These are phyloP conservation scores for Magnolia changhungtana DNA, from an alignment of 164 flowering plant species.

Conservation along the genomic window DNA sequence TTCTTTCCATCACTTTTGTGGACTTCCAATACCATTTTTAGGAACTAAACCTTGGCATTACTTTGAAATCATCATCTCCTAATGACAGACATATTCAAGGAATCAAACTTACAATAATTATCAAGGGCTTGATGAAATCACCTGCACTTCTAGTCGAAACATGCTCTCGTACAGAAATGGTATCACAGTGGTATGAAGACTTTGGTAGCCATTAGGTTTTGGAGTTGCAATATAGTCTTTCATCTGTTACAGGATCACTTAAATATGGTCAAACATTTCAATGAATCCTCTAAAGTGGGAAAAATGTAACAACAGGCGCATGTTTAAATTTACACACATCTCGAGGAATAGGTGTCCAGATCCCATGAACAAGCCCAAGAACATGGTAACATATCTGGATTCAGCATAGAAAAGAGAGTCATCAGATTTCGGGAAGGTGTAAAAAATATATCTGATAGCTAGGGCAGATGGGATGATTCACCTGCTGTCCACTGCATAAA, in stretches of 20 bases:
- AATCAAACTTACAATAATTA: not conserved
- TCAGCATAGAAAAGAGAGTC: conserved; percentile 13
- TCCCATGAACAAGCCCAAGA: conserved; percentile 96
- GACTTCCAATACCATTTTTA: too few species aligned
- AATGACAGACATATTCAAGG: conserved; percentile 1
- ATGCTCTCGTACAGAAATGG: conserved; percentile 97
- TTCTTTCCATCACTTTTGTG: not conserved
- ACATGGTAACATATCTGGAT: conserved; percentile 94
- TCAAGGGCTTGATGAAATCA: conserved; percentile 15
- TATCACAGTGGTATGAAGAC: conserved; percentile 91
- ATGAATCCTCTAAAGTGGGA: not conserved
- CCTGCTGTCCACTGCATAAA: conserved; percentile 88
- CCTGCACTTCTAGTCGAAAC: conserved; percentile 97
- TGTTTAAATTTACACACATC: conserved; percentile 48
- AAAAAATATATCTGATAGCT: not conserved
- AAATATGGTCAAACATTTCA: not conserved
- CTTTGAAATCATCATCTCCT: not conserved
- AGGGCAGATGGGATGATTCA: conserved; percentile 16
- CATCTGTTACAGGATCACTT: conserved; percentile 44
- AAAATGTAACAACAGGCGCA: not conserved
- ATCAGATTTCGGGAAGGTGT: not conserved
- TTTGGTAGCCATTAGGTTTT: conserved; percentile 97
- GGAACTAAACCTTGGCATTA: too few species aligned
- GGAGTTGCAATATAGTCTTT: conserved; percentile 98
- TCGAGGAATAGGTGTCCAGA: conserved; percentile 94